Conservation (phyloP, 2,329 filamentous ascomycete genomes). For the Sporothrix curviconia region DNA sequence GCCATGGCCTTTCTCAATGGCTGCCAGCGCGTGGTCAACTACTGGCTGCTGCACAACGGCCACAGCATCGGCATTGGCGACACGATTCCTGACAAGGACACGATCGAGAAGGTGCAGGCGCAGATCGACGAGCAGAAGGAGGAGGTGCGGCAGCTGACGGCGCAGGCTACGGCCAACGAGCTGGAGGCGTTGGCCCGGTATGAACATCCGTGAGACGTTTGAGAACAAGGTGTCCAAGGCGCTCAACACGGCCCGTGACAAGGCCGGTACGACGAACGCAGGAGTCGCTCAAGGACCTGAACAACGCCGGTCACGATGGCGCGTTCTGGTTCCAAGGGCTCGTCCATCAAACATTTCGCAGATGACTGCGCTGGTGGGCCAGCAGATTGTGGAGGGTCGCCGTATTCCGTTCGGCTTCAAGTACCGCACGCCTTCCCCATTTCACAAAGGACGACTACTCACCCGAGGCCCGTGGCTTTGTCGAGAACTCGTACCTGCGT, state of each 20-base stretch:
- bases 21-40: constrained; percentile 87
- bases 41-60: constrained; percentile 93
- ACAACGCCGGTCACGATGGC: constrained; percentile 98
- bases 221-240: constrained; percentile 94
- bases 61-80: constrained; percentile 99
- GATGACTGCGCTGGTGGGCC: constrained; percentile 96
- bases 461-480: constrained; percentile 91
- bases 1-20: constrained; percentile 96
- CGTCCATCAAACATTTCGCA: constrained; percentile 99
- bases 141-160: constrained; percentile 69
- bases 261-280: constrained; percentile 89
- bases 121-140: constrained; percentile 77
- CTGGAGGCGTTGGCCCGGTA: constrained; percentile 92
- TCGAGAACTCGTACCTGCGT: constrained; percentile 97
- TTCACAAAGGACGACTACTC: constrained; percentile 99
- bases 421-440: constrained; percentile 89
- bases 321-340: constrained; percentile 93
- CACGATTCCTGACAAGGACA: constrained; percentile 82
- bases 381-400: constrained; percentile 97
- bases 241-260: constrained; percentile 91
- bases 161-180: constrained; percentile 72
- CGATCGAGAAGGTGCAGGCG: constrained; percentile 76
- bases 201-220: constrained; percentile 98
- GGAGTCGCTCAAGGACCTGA: constrained; percentile 86
- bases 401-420: constrained; percentile 99